Conservation (phyloP, 495 filamentous ascomycete species). For the Penicillium samsonianum region DNA sequence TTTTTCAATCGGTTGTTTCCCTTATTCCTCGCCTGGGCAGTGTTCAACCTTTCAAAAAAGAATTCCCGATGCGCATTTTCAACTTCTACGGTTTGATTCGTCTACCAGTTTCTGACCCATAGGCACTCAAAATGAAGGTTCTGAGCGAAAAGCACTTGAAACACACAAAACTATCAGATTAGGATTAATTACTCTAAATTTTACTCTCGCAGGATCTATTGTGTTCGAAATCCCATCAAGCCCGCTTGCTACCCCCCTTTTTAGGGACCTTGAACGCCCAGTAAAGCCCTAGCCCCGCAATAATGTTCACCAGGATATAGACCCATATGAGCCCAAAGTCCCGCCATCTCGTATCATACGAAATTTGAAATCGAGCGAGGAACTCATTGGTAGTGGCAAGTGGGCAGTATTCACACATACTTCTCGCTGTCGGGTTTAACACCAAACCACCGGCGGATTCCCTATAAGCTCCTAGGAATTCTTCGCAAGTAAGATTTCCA, state of each 20-base stretch:
- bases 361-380: constrained; percentile 27
- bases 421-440: constrained; percentile 30
- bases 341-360: constrained; percentile 37
- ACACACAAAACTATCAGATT: not conserved
- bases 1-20: too few species aligned
- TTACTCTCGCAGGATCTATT: not conserved
- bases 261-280: constrained; percentile 50
- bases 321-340: constrained; percentile 45
- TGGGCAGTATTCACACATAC: constrained; percentile 34
- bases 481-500: constrained; percentile 36
- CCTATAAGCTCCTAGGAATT: constrained; percentile 29
- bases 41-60: too few species aligned
- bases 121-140: not conserved
- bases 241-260: not conserved
- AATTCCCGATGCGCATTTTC: not conserved
- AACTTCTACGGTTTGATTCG: constrained; percentile 23
- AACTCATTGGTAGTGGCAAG: constrained; percentile 35
- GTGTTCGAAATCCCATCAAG: not conserved
- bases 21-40: too few species aligned
- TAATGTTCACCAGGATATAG: constrained; percentile 40
- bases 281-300: constrained; percentile 35
- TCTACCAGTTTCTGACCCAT: not conserved
- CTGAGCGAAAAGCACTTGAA: not conserved
- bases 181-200: not conserved
- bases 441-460: constrained; percentile 23